phyloP scores from a whole-genome alignment of 352 stramenopile species.

The Pythium graminicola region DNA sequence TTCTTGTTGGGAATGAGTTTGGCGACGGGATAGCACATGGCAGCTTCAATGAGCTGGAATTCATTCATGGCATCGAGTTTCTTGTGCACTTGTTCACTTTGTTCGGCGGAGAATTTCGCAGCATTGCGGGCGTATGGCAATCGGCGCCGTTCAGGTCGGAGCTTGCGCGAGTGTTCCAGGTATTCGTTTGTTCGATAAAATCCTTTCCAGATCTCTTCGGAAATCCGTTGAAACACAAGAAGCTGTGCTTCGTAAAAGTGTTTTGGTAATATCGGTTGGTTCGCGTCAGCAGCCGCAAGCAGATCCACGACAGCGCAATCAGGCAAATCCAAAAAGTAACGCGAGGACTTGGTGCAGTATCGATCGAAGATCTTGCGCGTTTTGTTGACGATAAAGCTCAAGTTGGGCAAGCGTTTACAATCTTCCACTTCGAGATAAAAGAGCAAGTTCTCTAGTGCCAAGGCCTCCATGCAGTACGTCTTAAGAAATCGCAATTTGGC shows the following conservation, averaged over 20 bases:
- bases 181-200: conserved; percentile 73
- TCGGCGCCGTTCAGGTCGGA: conserved; percentile 23
- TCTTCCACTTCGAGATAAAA: conserved; percentile 84
- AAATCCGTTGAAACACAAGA: conserved; percentile 50
- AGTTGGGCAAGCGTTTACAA: conserved; percentile 74
- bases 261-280: conserved; percentile 43
- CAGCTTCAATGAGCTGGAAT: conserved; percentile 63
- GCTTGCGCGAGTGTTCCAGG: conserved; percentile 44
- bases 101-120: conserved; percentile 30
- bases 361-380: conserved; percentile 75
- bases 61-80: conserved; percentile 56
- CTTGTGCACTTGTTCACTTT: conserved; percentile 39
- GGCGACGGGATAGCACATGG: conserved; percentile 67
- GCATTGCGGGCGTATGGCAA: conserved; percentile 11
- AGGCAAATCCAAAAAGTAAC: conserved; percentile 40
- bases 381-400: conserved; percentile 75
- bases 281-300: conserved; percentile 39
- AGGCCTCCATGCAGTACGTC: conserved; percentile 79
- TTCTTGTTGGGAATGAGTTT: conserved; percentile 58
- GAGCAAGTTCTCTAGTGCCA: conserved; percentile 75
- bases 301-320: conserved; percentile 34
- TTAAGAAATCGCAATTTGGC: conserved; percentile 79
- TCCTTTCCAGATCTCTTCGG: conserved; percentile 55
- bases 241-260: conserved; percentile 68
- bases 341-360: conserved; percentile 48